Conservation (phyloP, 176 grass and related monocot genomes). For the Zea luxurians region DNA sequence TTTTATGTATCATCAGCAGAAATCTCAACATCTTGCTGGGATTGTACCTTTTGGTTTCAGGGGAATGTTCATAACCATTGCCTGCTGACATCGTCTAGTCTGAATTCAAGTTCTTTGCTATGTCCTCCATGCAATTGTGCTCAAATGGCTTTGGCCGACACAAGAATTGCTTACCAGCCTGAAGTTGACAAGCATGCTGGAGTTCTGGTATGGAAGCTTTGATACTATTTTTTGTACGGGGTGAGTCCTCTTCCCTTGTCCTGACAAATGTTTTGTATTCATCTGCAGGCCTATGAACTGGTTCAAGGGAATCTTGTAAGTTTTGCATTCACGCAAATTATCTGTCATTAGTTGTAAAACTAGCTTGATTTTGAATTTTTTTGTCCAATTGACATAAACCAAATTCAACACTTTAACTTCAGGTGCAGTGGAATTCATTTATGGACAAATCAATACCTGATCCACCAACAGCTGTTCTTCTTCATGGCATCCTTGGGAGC, state of each 20-base stretch:
- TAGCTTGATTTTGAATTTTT: slow-evolving; percentile 20
- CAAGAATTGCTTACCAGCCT: slow-evolving; percentile 45
- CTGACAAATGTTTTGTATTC: slow-evolving; percentile 27
- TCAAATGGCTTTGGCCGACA: slow-evolving; percentile 56
- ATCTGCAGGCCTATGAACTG: slow-evolving; percentile 82
- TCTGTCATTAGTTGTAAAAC: slow-evolving; percentile 19
- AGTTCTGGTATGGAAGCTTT: slow-evolving; percentile 60
- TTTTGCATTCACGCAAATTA: slow-evolving; percentile 9
- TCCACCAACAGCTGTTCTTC: slow-evolving; percentile 95
- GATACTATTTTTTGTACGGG: neutral
- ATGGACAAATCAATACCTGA: slow-evolving; percentile 95
- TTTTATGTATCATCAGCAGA: neutral
- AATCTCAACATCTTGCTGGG: neutral
- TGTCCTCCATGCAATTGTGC: slow-evolving; percentile 47
- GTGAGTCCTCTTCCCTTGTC: neutral
- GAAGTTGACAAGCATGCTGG: slow-evolving; percentile 53
- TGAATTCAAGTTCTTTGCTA: slow-evolving; percentile 33
- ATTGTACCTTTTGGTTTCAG: slow-evolving; percentile 43
- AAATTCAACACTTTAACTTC: slow-evolving; percentile 10
- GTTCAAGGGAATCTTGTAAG: slow-evolving; percentile 94
- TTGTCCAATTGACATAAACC: neutral
- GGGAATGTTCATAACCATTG: slow-evolving; percentile 10
- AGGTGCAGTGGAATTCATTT: slow-evolving; percentile 97
- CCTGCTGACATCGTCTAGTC: slow-evolving; percentile 31
- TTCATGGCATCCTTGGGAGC: slow-evolving; percentile 93